phyloP scores from a whole-genome alignment of 179 eudicot species.

The Amaranthus tricolor region DNA sequence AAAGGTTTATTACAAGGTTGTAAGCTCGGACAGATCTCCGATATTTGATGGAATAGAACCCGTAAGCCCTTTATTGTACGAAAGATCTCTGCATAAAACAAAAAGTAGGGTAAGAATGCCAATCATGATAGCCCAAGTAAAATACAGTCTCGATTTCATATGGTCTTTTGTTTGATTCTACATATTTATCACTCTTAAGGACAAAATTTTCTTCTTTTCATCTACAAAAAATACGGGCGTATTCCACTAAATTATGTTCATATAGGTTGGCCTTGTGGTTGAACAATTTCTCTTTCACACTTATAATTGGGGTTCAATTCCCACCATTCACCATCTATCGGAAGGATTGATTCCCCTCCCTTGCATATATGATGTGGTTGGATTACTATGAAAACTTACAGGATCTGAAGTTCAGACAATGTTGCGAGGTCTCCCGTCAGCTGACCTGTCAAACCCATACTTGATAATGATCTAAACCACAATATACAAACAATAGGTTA shows the following conservation, averaged over 20 bases:
- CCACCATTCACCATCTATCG: neutral
- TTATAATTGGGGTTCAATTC: neutral
- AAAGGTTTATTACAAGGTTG: conserved; percentile 54
- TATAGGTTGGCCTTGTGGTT: no score
- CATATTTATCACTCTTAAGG: neutral
- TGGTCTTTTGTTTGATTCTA: neutral
- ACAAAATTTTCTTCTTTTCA: no score
- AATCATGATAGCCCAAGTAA: neutral
- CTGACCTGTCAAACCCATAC: conserved; percentile 39
- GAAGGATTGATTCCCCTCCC: neutral
- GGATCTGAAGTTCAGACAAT: conserved; percentile 35
- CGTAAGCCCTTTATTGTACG: conserved; percentile 61
- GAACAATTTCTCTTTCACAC: no score
- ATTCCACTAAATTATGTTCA: neutral
- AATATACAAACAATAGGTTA: neutral
- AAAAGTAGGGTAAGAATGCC: neutral
- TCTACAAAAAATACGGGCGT: neutral
- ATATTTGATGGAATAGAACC: conserved; percentile 66
- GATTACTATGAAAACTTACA: conserved; percentile 28
- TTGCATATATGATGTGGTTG: neutral
- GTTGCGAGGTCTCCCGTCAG: conserved; percentile 37
- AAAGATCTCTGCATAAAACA: conserved; percentile 56
- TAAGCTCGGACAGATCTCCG: conserved; percentile 53
- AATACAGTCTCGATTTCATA: neutral
- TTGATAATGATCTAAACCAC: conserved; percentile 38